Percentiles rank a stretch among this genome's conserved stretches.
Conservation (phyloP, 805 yeast genomes). For the Schwanniomyces occidentalis region DNA sequence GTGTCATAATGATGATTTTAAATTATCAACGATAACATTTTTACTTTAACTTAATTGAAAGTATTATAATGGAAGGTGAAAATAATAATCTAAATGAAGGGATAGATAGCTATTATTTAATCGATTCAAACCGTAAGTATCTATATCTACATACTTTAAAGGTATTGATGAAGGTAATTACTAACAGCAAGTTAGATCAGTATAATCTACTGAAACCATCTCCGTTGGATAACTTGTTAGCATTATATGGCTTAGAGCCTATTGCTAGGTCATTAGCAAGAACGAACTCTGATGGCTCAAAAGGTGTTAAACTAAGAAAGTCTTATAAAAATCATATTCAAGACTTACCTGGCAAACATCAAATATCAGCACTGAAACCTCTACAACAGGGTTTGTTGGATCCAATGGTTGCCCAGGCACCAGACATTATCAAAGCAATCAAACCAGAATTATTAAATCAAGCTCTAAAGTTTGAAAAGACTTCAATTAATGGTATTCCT, state of each 20-base stretch:
- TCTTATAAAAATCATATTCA: conserved; percentile 91
- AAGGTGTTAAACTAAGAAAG: conserved; percentile 89
- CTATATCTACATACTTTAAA: neutral
- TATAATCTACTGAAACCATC: conserved; percentile 57
- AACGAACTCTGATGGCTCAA: conserved; percentile 81
- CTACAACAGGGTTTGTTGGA: conserved; percentile 37
- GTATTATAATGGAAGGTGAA: neutral
- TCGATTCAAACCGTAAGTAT: conserved; percentile 20
- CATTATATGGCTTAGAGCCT: conserved; percentile 63
- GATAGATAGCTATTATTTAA: conserved; percentile 17
- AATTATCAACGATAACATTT: too few relatives aligned
- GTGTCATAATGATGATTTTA: too few relatives aligned
- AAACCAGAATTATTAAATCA: conserved; percentile 49
- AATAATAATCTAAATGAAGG: conserved; percentile 1
- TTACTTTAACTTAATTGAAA: too few relatives aligned
- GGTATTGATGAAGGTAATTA: neutral
- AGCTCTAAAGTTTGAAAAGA: conserved; percentile 61
- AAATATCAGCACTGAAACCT: conserved; percentile 51
- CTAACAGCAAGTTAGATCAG: conserved; percentile 15
- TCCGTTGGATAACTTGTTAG: conserved; percentile 70
- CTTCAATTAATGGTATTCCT: conserved; percentile 69
- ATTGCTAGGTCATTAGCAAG: conserved; percentile 83
- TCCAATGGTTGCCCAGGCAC: conserved; percentile 36
- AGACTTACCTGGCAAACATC: conserved; percentile 81
- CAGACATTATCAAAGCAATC: conserved; percentile 49